These are phyloP conservation scores for Cladorrhinum sp. DNA, from an alignment of 2,329 filamentous ascomycete genomes.

Conservation along the genomic window DNA sequence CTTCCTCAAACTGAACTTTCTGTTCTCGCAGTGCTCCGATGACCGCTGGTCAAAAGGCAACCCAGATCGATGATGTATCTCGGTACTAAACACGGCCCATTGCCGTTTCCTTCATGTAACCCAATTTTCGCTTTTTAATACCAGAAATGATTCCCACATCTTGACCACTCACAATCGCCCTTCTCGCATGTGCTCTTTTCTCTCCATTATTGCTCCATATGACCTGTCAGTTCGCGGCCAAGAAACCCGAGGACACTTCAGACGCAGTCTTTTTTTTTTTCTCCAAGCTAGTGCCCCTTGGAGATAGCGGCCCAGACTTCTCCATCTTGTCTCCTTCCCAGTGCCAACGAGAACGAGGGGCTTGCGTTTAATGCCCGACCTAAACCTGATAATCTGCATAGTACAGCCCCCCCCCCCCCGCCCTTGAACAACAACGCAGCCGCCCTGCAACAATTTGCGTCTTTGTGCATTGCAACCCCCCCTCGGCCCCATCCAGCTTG, in stretches of 20 bases:
- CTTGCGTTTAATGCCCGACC: slow-evolving; percentile 31
- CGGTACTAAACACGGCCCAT: neutral
- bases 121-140: neutral
- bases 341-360: neutral
- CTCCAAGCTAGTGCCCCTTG: neutral
- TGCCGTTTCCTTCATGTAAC: neutral
- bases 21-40: neutral
- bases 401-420: slow-evolving; percentile 5
- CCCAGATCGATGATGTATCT: neutral
- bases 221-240: slow-evolving; percentile 1
- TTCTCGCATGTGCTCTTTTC: neutral
- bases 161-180: neutral
- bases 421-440: slow-evolving; percentile 21
- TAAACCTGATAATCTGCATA: slow-evolving; percentile 23
- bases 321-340: neutral
- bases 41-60: neutral
- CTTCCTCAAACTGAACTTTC: neutral
- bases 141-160: neutral
- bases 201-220: neutral
- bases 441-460: slow-evolving; percentile 8
- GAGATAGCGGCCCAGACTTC: neutral
- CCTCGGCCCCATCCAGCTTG: slow-evolving; percentile 10
- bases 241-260: slow-evolving; percentile 8
- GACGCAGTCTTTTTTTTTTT: neutral
- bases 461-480: slow-evolving; percentile 20